phyloP scores from a whole-genome alignment of 1,139 yeast species.

The Nematodospora anomalae region DNA sequence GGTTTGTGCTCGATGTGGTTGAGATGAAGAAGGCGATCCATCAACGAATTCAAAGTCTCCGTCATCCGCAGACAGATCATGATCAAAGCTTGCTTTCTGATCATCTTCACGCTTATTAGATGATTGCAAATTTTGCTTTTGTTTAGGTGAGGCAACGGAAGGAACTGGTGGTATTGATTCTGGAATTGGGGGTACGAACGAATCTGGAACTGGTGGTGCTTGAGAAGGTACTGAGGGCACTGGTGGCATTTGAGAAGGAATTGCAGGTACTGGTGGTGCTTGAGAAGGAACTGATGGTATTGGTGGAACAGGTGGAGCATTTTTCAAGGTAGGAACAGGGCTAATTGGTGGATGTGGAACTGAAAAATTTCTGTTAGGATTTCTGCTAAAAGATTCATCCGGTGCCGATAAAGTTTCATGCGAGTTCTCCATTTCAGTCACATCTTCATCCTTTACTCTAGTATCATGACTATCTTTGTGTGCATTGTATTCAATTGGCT shows the following conservation, averaged over 20 bases:
- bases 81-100: conserved; percentile 6
- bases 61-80: conserved; percentile 1
- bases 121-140: conserved; percentile 6
- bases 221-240: conserved; percentile 7
- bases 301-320: conserved; percentile 23
- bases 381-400: conserved; percentile 1
- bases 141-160: conserved; percentile 6
- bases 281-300: conserved; percentile 18
- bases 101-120: conserved; percentile 3
- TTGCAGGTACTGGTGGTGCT: conserved; percentile 18
- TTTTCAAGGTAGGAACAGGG: conserved; percentile 8
- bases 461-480: neutral
- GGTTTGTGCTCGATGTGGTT: conserved; percentile 14
- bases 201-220: conserved; percentile 10
- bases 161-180: conserved; percentile 9
- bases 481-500: conserved; percentile 7
- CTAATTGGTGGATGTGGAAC: conserved; percentile 17
- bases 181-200: conserved; percentile 10
- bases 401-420: conserved; percentile 6
- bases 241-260: conserved; percentile 13
- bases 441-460: conserved; percentile 10
- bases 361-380: conserved; percentile 1
- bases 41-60: conserved; percentile 6
- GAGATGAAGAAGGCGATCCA: conserved; percentile 7
- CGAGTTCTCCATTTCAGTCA: conserved; percentile 15